These are phyloP conservation scores for Nitzschia putrida DNA, from an alignment of 108 stramenopile species.

Conservation along the genomic window DNA sequence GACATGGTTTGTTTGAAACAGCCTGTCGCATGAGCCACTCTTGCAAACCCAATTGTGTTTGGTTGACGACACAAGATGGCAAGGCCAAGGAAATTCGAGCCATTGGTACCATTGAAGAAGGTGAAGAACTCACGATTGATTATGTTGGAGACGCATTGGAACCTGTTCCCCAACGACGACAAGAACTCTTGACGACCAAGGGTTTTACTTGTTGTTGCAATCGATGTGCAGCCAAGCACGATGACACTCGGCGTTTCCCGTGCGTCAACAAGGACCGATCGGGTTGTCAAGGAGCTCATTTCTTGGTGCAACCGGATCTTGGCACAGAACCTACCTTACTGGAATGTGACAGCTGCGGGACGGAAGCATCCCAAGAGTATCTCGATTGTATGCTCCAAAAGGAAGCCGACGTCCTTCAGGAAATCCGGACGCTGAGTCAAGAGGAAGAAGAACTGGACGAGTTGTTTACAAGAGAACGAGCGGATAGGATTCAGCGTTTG, in stretches of 20 bases:
- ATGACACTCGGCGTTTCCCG: constrained; percentile 36
- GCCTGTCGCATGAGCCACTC: constrained; percentile 45
- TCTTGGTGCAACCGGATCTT: constrained; percentile 26
- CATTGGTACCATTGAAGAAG: constrained; percentile 23
- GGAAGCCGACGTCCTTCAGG: constrained; percentile 14
- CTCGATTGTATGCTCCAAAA: constrained; percentile 10
- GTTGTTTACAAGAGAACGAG: not conserved
- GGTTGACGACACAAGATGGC: constrained; percentile 37
- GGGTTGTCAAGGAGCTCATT: constrained; percentile 27
- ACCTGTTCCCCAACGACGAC: constrained; percentile 23
- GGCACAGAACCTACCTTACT: constrained; percentile 13
- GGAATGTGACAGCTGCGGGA: constrained; percentile 22
- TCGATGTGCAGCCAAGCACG: constrained; percentile 28
- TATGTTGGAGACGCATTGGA: constrained; percentile 29
- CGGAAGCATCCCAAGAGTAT: constrained; percentile 21
- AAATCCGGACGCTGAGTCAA: constrained; percentile 10
- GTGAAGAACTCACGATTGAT: constrained; percentile 41
- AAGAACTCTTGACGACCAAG: constrained; percentile 25
- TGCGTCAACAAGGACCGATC: constrained; percentile 13
- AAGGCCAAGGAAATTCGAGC: constrained; percentile 32
- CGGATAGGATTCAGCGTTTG: constrained; percentile 20
- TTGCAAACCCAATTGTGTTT: constrained; percentile 41
- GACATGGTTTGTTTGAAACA: constrained; percentile 38
- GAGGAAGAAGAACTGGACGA: constrained; percentile 18
- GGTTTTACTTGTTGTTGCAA: constrained; percentile 35